Evolutionary conservation across 2,329 filamentous ascomycete genomes (phyloP), one percentile per base, ranked within the genome.

Genomic region (Leptographium galeiforme): DNA sequence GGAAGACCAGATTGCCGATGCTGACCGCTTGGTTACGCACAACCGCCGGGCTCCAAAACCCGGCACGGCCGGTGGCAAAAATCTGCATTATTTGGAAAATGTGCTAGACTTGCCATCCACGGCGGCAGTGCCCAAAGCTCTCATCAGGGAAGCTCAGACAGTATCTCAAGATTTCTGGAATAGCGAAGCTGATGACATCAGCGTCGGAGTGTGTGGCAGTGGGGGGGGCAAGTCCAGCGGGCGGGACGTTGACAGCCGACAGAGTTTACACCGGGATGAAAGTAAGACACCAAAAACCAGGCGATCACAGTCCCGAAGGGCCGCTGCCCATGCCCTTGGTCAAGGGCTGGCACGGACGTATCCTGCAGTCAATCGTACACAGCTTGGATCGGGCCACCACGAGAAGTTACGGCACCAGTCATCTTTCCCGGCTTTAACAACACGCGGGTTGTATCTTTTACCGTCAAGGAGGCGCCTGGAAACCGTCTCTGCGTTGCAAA

Each of bases 1-100:
- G 59, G 88, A 94, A 54, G 91, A 97, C 61, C 84, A 81, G 34
- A 82, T 91, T 10, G 87, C 90, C n/a, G 90, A 95, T 54, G 85
- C 90, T 52, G 87, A 88, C 58, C 84, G 91, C n/a, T 70, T 98
- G 41, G 90, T 96, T 38, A 85, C 87, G 53, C 89, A 95, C 69
- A 97, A 97, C 65, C 81, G 88, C 38, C 62, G 80, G 6, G 74
- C 68, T 55, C 74, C 72, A 30, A 84, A 81, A 60, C 82, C 84
- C 6, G 84, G 84, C 14, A 89, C 84, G 0, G 79, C 81, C 38
- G 82, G 84, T 0, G 90, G 90, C 41, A 95, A 95, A 70, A 97
- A 97, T 62, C 70, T 95, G 36, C 90, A 96, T 66, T 85, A 89
- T 59, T 85, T 86, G 0, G 93, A 97, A 66, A 97, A 95, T 59